phyloP scores from a whole-genome alignment of 2,329 filamentous ascomycete genomes.

The Ampelomyces quisqualis region DNA sequence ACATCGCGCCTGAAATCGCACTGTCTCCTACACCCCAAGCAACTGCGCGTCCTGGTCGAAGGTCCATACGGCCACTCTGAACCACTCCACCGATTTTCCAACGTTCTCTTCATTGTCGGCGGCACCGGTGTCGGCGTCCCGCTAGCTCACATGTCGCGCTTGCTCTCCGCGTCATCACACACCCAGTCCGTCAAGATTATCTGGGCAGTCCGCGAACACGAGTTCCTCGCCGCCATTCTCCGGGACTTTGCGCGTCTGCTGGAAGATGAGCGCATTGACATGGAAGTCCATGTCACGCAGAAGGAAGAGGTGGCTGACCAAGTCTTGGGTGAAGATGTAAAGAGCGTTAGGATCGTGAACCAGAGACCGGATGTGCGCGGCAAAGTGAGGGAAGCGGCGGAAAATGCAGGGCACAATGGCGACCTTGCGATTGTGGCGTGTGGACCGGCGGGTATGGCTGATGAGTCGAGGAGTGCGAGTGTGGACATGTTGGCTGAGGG shows the following conservation, averaged over 20 bases:
- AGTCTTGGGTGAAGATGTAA: slow-evolving; percentile 14
- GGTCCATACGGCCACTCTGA: slow-evolving; percentile 52
- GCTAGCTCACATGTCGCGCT: slow-evolving; percentile 29
- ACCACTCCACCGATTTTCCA: slow-evolving; percentile 46
- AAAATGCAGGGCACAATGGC: slow-evolving; percentile 28
- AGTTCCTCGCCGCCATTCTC: slow-evolving; percentile 28
- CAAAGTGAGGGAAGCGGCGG: slow-evolving; percentile 38
- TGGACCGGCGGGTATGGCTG: slow-evolving; percentile 50
- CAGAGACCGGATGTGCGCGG: slow-evolving; percentile 45
- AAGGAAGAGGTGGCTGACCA: slow-evolving; percentile 28
- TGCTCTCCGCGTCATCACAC: slow-evolving; percentile 18
- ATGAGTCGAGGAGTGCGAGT: slow-evolving; percentile 47
- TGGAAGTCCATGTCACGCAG: slow-evolving; percentile 32
- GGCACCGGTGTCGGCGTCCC: slow-evolving; percentile 41
- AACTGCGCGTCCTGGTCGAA: slow-evolving; percentile 49
- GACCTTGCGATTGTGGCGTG: slow-evolving; percentile 48
- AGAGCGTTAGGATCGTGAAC: slow-evolving; percentile 28
- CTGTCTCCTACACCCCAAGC: slow-evolving; percentile 22
- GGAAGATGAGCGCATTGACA: slow-evolving; percentile 25
- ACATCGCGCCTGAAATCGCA: slow-evolving; percentile 47
- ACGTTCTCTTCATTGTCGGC: slow-evolving; percentile 41
- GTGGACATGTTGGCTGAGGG: slow-evolving; percentile 36
- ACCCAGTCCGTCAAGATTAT: slow-evolving; percentile 30
- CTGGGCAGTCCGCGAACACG: slow-evolving; percentile 39
- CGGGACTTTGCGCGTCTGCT: slow-evolving; percentile 24